These are phyloP conservation scores for Orychophragmus violaceus DNA, from an alignment of 345 rosid species.

Conservation along the genomic window DNA sequence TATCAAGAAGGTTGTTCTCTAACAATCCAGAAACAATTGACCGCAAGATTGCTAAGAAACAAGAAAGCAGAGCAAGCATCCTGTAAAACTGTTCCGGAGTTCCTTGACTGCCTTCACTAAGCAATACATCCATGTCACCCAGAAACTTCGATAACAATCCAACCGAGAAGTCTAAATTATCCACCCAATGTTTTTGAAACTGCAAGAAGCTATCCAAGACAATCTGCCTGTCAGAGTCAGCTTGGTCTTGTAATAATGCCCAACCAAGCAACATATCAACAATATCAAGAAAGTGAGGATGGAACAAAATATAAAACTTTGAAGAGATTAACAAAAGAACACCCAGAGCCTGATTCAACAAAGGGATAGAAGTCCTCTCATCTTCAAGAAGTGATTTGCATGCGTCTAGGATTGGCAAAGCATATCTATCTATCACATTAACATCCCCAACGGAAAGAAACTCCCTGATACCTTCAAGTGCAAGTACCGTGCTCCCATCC, in stretches of 20 bases:
- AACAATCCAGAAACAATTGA: slow-evolving; percentile 89
- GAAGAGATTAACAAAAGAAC: slow-evolving; percentile 64
- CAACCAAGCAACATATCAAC: slow-evolving; percentile 94
- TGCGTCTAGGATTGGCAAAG: slow-evolving; percentile 64
- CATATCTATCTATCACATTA: slow-evolving; percentile 73
- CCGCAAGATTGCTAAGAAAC: slow-evolving; percentile 79
- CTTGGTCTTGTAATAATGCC: slow-evolving; percentile 81
- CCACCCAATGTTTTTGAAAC: slow-evolving; percentile 92
- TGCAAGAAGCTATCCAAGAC: slow-evolving; percentile 86
- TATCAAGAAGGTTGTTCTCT: slow-evolving; percentile 74
- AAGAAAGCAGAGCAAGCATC: slow-evolving; percentile 85
- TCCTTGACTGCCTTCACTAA: slow-evolving; percentile 69
- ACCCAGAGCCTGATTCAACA: slow-evolving; percentile 54
- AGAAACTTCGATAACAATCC: slow-evolving; percentile 72
- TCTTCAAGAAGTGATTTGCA: slow-evolving; percentile 89
- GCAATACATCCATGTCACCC: slow-evolving; percentile 80
- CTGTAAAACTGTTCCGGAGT: slow-evolving; percentile 66
- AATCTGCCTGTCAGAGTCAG: slow-evolving; percentile 63
- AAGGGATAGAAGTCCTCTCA: slow-evolving; percentile 81
- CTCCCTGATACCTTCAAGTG: slow-evolving; percentile 69
- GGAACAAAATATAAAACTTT: slow-evolving; percentile 66
- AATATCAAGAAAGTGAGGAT: slow-evolving; percentile 86
- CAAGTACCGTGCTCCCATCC: slow-evolving; percentile 63
- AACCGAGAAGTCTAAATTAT: slow-evolving; percentile 71
- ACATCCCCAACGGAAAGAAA: slow-evolving; percentile 71